Conservation (phyloP, 176 grass and related monocot species). For the Olyra latifolia region DNA sequence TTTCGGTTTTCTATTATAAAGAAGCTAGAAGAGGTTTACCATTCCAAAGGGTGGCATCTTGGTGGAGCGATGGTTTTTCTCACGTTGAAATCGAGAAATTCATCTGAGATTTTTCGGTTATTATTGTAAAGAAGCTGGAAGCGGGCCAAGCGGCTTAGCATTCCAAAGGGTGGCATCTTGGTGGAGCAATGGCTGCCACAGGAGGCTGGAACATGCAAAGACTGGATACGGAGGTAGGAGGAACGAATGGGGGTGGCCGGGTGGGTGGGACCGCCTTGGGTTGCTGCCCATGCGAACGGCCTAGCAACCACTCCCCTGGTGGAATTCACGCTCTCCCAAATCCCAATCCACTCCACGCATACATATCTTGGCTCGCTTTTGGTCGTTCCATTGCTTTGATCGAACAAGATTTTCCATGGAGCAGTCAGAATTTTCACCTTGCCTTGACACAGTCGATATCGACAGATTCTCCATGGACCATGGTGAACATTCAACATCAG, state of each 20-base stretch:
- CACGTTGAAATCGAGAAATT: too few species aligned
- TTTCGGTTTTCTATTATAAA: too few species aligned
- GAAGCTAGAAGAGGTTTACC: too few species aligned
- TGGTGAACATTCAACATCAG: slow-evolving; percentile 8
- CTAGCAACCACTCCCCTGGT: slow-evolving; percentile 28
- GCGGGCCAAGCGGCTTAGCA: not conserved
- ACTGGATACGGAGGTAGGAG: not conserved
- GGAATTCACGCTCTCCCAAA: slow-evolving; percentile 45
- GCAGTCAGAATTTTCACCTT: not conserved
- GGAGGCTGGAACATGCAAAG: not conserved
- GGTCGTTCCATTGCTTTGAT: not conserved
- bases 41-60: too few species aligned
- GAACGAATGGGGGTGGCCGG: slow-evolving; percentile 25
- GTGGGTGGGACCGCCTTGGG: slow-evolving; percentile 5
- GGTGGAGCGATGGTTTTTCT: too few species aligned
- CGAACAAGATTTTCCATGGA: not conserved
- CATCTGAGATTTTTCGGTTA: too few species aligned
- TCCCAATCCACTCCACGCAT: slow-evolving; percentile 17
- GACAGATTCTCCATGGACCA: not conserved
- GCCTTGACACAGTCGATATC: not conserved
- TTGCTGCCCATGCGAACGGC: slow-evolving; percentile 20
- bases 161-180: not conserved
- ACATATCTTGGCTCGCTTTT: slow-evolving; percentile 16
- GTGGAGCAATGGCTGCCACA: not conserved
- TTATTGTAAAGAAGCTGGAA: not conserved